A percentile compares a stretch with the other conserved stretches of the same genome.
These are phyloP conservation scores for Umbelopsis sp. DNA, from an alignment of 192 early-diverging fungal species.

Conservation along the genomic window DNA sequence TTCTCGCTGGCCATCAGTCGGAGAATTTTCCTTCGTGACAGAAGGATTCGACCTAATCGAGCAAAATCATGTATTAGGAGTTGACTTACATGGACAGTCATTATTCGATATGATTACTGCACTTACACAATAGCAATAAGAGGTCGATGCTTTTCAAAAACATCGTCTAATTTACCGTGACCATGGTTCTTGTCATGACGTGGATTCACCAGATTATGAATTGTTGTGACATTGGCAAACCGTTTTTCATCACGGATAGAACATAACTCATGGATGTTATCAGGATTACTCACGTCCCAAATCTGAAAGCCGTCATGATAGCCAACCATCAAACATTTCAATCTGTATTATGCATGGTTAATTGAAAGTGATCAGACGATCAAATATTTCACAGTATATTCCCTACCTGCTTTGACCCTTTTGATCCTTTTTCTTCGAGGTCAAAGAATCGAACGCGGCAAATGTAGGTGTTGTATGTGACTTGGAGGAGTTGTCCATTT, in stretches of 20 bases:
- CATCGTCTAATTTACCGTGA: not conserved
- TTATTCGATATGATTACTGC: no score
- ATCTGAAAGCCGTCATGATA: slow-evolving; percentile 80
- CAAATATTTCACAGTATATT: not conserved
- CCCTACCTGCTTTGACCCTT: slow-evolving; percentile 5
- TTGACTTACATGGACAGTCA: not conserved
- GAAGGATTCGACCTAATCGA: slow-evolving; percentile 21
- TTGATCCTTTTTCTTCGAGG: not conserved
- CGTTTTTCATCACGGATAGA: slow-evolving; percentile 58
- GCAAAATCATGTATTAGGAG: not conserved
- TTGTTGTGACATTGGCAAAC: slow-evolving; percentile 47
- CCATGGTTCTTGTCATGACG: not conserved
- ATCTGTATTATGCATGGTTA: not conserved
- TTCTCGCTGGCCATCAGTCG: not conserved
- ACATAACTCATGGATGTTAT: slow-evolving; percentile 67
- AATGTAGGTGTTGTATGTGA: not conserved
- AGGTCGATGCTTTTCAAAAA: slow-evolving; percentile 22
- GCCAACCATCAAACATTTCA: slow-evolving; percentile 61
- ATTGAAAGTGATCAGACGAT: slow-evolving; percentile 27
- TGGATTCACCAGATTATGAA: slow-evolving; percentile 49
- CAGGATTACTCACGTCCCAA: slow-evolving; percentile 70
- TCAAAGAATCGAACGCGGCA: not conserved
- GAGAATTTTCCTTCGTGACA: not conserved
- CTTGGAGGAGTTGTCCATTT: slow-evolving; percentile 2
- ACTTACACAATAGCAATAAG: slow-evolving; percentile 43